phyloP scores from a whole-genome alignment of 768 basidiomycete genomes.

The Pleurotus pulmonarius region DNA sequence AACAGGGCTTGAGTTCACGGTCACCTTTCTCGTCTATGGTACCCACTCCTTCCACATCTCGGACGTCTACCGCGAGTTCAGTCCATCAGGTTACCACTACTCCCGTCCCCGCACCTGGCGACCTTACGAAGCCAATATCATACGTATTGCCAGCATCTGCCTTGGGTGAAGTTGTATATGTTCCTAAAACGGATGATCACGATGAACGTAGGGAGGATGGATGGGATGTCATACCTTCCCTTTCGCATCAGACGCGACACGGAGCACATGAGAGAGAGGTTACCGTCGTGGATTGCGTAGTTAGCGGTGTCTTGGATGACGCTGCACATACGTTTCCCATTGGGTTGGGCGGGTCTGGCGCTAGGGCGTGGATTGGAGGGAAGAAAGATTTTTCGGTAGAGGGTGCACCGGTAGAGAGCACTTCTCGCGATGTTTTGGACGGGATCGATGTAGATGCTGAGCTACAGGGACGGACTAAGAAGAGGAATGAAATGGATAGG shows the following conservation, averaged over 20 bases:
- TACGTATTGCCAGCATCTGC: neutral
- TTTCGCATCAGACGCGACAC: too few species aligned
- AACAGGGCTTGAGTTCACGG: neutral
- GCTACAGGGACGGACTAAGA: neutral
- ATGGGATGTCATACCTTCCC: neutral
- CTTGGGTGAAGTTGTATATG: neutral
- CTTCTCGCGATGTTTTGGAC: too few species aligned
- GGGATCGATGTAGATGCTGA: neutral
- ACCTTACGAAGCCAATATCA: slow-evolving; percentile 1
- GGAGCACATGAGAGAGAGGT: too few species aligned
- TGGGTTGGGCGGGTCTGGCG: neutral
- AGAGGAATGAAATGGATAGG: neutral
- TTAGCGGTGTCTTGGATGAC: slow-evolving; percentile 5
- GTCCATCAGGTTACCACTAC: neutral
- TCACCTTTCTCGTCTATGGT: neutral
- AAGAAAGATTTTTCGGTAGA: neutral
- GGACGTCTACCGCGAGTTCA: neutral
- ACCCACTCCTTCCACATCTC: neutral
- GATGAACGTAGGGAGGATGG: neutral
- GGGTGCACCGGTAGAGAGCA: neutral
- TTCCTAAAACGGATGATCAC: neutral
- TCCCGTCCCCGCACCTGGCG: neutral
- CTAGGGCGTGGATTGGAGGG: slow-evolving; percentile 1
- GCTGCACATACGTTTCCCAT: neutral
- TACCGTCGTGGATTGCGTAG: neutral